Base-by-base conservation (phyloP, 1,139 yeast genomes). In the Sugiyamaella neomexicana region DNA sequence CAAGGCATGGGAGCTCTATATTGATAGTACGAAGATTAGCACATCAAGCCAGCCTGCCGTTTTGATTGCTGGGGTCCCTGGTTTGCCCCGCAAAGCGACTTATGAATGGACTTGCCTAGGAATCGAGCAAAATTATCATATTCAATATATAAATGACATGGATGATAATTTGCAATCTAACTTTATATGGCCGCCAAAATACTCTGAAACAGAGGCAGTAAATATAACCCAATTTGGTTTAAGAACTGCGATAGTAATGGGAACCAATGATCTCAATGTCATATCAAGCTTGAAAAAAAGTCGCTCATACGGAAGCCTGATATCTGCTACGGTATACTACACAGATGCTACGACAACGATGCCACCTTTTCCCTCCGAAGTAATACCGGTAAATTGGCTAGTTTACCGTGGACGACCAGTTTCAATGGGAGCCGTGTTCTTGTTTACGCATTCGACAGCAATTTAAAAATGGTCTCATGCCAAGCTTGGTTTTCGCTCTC, bases 31-130 rank as follows among this genome's bases (percentile, higher is more conserved):
- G 45, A 38, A 32, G 9, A 12, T 27, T 15, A 39, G 23, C 10
- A 39, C 45, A 20, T 38, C 39, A 16, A 32, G 12, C 25, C 29
- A 40, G 13, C 46, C 54, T n/a, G 54, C 47, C 7, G 57, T 69
- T 29, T 42, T 68, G 2, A 75, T 86, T 5, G 88, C 81, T 0
- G 77, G 80, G 58, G 89, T 89, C 0, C 69, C 73, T 0, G 76
- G 72, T 27, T 72, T 93, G 49, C 98, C 98, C 1, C 80, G 81
- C 48, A 76, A 76, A 37, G 95, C 96, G 0, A 65, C 68, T 12
- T 80, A 86, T 16, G 98, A 91, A 71, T 89, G 96, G 95, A 81
- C 87, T 2, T 68, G 63, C 5, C 36, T 58, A 5, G 70, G 68
- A 3, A 53, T 55, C 34, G 68, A 66, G 41, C 43, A 51, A 29